Conservation (phyloP, 352 stramenopile species). For the Globisporangium sylvaticum region DNA sequence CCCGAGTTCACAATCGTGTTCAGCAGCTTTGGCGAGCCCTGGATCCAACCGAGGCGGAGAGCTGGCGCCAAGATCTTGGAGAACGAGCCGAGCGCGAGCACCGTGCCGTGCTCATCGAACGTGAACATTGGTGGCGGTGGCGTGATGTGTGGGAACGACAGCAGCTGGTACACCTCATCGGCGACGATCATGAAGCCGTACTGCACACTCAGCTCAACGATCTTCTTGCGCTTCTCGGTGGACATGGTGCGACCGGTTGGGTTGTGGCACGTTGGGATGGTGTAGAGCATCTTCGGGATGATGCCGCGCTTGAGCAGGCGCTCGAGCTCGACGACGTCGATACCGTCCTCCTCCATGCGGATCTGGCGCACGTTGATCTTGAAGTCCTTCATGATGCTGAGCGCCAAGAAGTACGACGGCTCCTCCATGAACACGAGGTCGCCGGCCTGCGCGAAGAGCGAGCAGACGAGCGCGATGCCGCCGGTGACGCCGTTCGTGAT, state of each 20-base stretch:
- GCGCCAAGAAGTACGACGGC: slow-evolving; percentile 92
- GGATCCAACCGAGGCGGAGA: slow-evolving; percentile 88
- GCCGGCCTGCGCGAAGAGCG: slow-evolving; percentile 78
- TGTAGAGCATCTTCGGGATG: slow-evolving; percentile 91
- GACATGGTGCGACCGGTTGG: slow-evolving; percentile 89
- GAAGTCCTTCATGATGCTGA: slow-evolving; percentile 94
- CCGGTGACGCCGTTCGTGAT: slow-evolving; percentile 92
- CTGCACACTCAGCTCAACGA: slow-evolving; percentile 85
- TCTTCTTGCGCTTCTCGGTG: slow-evolving; percentile 75
- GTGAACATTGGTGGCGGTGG: slow-evolving; percentile 83
- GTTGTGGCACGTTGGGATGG: slow-evolving; percentile 94
- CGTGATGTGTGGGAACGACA: slow-evolving; percentile 88
- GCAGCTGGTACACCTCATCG: slow-evolving; percentile 95
- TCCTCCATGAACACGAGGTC: slow-evolving; percentile 93
- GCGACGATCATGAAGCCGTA: slow-evolving; percentile 90
- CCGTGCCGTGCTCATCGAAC: slow-evolving; percentile 75
- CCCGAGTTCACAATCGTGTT: slow-evolving; percentile 77
- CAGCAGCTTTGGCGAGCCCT: slow-evolving; percentile 65
- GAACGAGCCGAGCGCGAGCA: slow-evolving; percentile 91
- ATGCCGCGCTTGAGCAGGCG: slow-evolving; percentile 66
- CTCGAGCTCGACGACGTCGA: slow-evolving; percentile 87
- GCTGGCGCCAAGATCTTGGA: slow-evolving; percentile 94
- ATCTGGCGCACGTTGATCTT: slow-evolving; percentile 89
- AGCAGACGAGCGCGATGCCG: slow-evolving; percentile 89
- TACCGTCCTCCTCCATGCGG: slow-evolving; percentile 87